Conservation (phyloP, 2,329 filamentous ascomycete genomes). For the Neonectria ditissima region DNA sequence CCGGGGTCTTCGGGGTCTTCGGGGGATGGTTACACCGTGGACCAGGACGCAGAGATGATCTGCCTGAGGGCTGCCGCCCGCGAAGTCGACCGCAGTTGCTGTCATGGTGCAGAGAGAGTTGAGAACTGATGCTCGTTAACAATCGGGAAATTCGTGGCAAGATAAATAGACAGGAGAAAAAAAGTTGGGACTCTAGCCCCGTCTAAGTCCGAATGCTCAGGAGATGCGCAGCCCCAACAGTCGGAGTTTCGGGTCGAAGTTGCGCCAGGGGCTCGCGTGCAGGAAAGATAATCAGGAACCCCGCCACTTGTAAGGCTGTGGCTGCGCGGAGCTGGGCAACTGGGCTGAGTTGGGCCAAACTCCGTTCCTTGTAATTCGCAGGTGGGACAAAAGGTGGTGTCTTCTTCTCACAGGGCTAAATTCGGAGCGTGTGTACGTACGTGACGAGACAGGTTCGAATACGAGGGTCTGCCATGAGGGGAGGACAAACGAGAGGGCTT, state of each 20-base stretch:
- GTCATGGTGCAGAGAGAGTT: constrained; percentile 41
- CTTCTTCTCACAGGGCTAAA: neutral
- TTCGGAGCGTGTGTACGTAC: neutral
- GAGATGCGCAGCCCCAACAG: constrained; percentile 16
- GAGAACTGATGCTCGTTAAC: constrained; percentile 31
- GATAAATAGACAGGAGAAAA: constrained; percentile 2
- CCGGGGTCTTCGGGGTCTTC: constrained; percentile 25
- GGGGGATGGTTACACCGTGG: constrained; percentile 71
- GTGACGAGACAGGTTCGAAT: neutral
- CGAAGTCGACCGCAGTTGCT: constrained; percentile 49
- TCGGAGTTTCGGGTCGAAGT: constrained; percentile 10
- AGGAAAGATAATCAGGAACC: neutral
- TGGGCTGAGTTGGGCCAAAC: neutral
- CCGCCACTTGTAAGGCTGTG: constrained; percentile 10
- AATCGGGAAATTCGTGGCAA: neutral
- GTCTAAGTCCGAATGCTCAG: constrained; percentile 19
- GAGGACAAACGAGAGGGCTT: constrained; percentile 4
- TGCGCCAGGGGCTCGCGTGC: constrained; percentile 12
- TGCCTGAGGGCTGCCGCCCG: constrained; percentile 65
- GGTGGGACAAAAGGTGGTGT: neutral
- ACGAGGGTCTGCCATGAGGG: constrained; percentile 1
- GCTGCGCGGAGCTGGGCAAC: neutral
- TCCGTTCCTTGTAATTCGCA: neutral
- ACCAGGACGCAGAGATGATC: constrained; percentile 83
- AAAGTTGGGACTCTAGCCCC: constrained; percentile 19